Conservation (phyloP, 2,329 filamentous ascomycete genomes). For the Fusarium sp. region DNA sequence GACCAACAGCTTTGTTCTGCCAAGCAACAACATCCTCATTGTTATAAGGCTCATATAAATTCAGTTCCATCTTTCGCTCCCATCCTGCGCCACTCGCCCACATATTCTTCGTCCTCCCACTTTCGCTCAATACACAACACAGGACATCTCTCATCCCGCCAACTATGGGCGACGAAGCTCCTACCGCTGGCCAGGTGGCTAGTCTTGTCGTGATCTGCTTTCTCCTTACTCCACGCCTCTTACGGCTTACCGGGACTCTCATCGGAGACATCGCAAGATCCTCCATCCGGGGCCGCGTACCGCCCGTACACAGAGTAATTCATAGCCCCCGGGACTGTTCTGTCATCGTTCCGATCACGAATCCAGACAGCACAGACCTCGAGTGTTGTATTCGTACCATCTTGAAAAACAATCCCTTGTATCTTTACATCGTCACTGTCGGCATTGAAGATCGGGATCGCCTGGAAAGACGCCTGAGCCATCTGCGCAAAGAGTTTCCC, state of each 20-base stretch:
- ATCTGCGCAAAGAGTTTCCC: neutral
- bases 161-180: neutral
- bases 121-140: neutral
- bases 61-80: neutral
- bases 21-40: neutral
- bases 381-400: conserved; percentile 10
- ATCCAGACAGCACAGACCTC: neutral
- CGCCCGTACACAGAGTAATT: neutral
- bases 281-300: neutral
- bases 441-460: neutral
- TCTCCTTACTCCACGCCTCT: neutral
- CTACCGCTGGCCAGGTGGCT: neutral
- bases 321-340: neutral
- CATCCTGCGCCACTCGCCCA: neutral
- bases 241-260: neutral
- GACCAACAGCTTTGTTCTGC: neutral
- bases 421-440: conserved; percentile 14
- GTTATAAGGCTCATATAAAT: neutral
- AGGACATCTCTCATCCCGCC: neutral
- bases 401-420: conserved; percentile 4
- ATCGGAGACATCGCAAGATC: neutral
- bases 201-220: neutral
- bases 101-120: neutral
- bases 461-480: neutral
- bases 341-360: conserved; percentile 22